These are phyloP conservation scores for Fusarium albosuccineum DNA, from an alignment of 2,329 filamentous ascomycete genomes.

Conservation along the genomic window DNA sequence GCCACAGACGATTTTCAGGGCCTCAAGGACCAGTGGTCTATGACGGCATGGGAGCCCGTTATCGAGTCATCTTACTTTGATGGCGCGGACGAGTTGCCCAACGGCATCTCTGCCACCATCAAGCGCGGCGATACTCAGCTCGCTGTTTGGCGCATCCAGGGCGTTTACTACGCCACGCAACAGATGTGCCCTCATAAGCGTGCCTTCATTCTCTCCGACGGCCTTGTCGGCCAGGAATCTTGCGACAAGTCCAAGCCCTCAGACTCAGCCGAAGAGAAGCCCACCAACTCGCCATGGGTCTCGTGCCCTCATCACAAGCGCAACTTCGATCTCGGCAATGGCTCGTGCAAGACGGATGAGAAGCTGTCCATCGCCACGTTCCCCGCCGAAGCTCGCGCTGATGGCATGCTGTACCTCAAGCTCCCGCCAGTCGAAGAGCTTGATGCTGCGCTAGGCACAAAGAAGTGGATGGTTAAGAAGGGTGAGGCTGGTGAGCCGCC, in stretches of 20 bases:
- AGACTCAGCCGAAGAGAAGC: constrained; percentile 42
- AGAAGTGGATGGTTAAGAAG: constrained; percentile 82
- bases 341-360: constrained; percentile 80
- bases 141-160: constrained; percentile 85
- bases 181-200: constrained; percentile 97
- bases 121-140: constrained; percentile 92
- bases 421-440: constrained; percentile 85
- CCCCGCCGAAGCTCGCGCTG: constrained; percentile 76
- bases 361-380: constrained; percentile 87
- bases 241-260: constrained; percentile 40
- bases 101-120: constrained; percentile 80
- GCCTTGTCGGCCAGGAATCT: constrained; percentile 78
- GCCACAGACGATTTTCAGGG: constrained; percentile 79
- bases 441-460: constrained; percentile 82
- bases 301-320: constrained; percentile 91
- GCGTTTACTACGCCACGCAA: constrained; percentile 86
- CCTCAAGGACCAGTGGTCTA: constrained; percentile 70
- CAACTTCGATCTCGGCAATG: constrained; percentile 82
- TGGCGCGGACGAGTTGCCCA: constrained; percentile 71
- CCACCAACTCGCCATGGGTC: constrained; percentile 73
- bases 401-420: constrained; percentile 84
- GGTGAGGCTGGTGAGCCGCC: constrained; percentile 66
- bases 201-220: constrained; percentile 89
- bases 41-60: constrained; percentile 81
- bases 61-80: constrained; percentile 78